Conservation (phyloP, 768 basidiomycete genomes). For the Tylopilus intermedius region DNA sequence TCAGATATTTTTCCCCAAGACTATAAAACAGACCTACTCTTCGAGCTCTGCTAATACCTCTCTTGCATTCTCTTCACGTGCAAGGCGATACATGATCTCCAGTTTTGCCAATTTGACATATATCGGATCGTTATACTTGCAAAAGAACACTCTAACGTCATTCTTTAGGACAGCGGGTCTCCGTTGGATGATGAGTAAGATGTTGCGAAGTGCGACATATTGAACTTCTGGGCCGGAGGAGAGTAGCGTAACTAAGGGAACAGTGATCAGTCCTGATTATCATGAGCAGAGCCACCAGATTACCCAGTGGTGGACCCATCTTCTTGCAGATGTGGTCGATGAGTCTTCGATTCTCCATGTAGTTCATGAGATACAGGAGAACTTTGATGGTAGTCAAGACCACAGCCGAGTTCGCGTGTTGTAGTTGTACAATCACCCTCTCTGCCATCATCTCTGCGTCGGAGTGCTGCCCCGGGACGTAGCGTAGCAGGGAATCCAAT, state of each 20-base stretch:
- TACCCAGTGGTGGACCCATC: slow-evolving; percentile 97
- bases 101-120: slow-evolving; percentile 98
- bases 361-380: slow-evolving; percentile 95
- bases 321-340: slow-evolving; percentile 93
- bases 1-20: not conserved
- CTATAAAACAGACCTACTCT: slow-evolving; percentile 54
- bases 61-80: slow-evolving; percentile 87
- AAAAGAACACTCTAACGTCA: slow-evolving; percentile 98
- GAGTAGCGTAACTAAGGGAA: slow-evolving; percentile 72
- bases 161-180: slow-evolving; percentile 89
- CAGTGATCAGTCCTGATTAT: slow-evolving; percentile 2
- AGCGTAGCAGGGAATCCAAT: slow-evolving; percentile 87
- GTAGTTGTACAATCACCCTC: slow-evolving; percentile 85
- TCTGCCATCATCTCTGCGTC: slow-evolving; percentile 97
- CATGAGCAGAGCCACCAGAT: not conserved
- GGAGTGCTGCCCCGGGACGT: slow-evolving; percentile 79
- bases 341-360: slow-evolving; percentile 85
- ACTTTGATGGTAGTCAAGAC: slow-evolving; percentile 97
- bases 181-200: slow-evolving; percentile 94
- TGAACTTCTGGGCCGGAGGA: slow-evolving; percentile 98
- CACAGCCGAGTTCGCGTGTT: slow-evolving; percentile 99
- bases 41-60: slow-evolving; percentile 93
- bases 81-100: slow-evolving; percentile 98
- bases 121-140: slow-evolving; percentile 99
- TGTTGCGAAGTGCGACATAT: slow-evolving; percentile 95